Evolutionary conservation across 2,329 filamentous ascomycete genomes (phyloP).

Genomic region (Tolypocladium ovalisporum): DNA sequence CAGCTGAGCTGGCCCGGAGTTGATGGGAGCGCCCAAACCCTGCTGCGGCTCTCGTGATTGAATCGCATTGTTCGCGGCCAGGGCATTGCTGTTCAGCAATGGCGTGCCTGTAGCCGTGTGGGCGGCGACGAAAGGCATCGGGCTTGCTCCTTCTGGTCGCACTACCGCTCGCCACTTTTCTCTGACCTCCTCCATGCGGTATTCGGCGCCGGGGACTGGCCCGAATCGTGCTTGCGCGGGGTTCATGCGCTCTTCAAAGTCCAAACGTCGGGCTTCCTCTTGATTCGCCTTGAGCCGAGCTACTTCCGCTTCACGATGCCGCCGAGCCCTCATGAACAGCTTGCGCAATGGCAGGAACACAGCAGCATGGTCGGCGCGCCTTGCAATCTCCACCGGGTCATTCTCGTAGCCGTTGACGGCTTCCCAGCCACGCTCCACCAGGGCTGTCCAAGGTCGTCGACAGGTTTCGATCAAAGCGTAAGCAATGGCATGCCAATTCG

Average conservation of each 20-base stretch:
- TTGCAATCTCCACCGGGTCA: slow-evolving; percentile 31
- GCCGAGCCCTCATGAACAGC: slow-evolving; percentile 40
- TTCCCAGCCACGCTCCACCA: slow-evolving; percentile 39
- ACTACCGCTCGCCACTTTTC: slow-evolving; percentile 43
- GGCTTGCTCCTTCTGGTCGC: slow-evolving; percentile 16
- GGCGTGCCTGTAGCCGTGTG: not conserved
- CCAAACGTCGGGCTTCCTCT: slow-evolving; percentile 36
- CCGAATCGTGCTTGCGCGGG: slow-evolving; percentile 34
- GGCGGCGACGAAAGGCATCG: slow-evolving; percentile 3
- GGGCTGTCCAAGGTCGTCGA: slow-evolving; percentile 36
- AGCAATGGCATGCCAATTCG: slow-evolving; percentile 40
- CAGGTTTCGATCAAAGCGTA: slow-evolving; percentile 36
- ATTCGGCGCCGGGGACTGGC: slow-evolving; percentile 34
- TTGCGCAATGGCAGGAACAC: slow-evolving; percentile 44
- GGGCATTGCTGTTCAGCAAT: not conserved
- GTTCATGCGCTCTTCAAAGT: slow-evolving; percentile 35
- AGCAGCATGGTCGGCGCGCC: slow-evolving; percentile 32
- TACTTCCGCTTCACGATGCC: slow-evolving; percentile 40
- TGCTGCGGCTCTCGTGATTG: slow-evolving; percentile 7
- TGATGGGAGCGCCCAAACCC: slow-evolving; percentile 1
- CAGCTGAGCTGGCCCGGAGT: slow-evolving; percentile 9
- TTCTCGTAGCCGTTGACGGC: slow-evolving; percentile 28
- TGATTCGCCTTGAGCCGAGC: slow-evolving; percentile 35
- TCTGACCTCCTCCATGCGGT: slow-evolving; percentile 31
- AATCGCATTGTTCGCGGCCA: not conserved